These are phyloP conservation scores for Neurospora discreta DNA, from an alignment of 495 filamentous ascomycete genomes.

Conservation along the genomic window DNA sequence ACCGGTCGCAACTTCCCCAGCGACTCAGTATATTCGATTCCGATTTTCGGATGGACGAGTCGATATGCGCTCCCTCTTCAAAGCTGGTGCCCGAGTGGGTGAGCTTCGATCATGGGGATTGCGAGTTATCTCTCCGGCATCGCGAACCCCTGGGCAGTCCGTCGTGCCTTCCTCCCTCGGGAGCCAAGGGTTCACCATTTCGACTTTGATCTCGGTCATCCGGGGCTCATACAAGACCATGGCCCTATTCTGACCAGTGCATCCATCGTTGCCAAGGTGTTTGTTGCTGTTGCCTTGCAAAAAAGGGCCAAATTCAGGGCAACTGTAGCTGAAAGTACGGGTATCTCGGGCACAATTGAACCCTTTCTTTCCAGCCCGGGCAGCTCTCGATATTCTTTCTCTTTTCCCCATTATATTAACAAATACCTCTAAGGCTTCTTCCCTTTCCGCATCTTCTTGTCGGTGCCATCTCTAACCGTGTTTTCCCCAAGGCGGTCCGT, in stretches of 20 bases:
- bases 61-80: background rate
- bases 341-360: background rate
- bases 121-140: background rate
- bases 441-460: background rate
- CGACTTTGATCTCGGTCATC: background rate
- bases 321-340: background rate
- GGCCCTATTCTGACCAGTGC: background rate
- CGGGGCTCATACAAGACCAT: background rate
- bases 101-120: background rate
- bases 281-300: background rate
- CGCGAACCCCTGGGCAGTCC: background rate
- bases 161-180: background rate
- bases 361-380: background rate
- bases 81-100: background rate
- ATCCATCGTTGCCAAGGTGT: background rate
- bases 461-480: background rate
- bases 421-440: background rate
- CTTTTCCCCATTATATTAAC: background rate
- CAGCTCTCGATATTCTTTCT: background rate
- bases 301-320: background rate
- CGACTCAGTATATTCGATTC: background rate
- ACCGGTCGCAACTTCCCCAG: background rate
- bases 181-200: background rate
- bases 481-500: background rate
- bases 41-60: background rate